Evolutionary conservation across 1,139 yeast genomes (phyloP), one percentile per base, ranked within the genome.

Genomic region (Blastobotrys elegans): DNA sequence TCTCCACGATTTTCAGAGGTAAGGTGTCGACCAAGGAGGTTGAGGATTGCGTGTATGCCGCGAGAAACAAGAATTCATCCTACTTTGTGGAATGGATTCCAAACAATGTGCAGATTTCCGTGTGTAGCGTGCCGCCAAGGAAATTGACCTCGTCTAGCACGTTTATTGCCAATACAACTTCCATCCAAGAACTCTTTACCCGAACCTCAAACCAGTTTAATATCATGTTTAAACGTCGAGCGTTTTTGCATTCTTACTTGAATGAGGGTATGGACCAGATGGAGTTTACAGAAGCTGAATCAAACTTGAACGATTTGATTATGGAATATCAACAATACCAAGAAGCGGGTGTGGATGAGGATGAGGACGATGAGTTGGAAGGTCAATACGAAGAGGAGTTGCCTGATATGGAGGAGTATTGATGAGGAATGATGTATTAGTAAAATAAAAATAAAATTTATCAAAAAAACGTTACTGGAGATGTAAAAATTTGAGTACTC

Each of bases 191-290:
- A 54, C 63, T 72, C 43, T 72, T 72, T 58, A 57, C 61, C 37
- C 64, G 75, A 43, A 64, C 70, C 13, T 62, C 68, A 16, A 61
- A 61, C 48, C 76, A 71, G 56, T 71, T 72, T 62, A 53, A 63
- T 27, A 66, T 68, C 55, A 71, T 71, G 75, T 71, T 70, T 65
- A 63, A 67, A 51, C 62, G 75, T 43, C 63, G 67, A 54, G 75
- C 75, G 30, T 71, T 72, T 66, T 56, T 71, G 56, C 76, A 71
- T 54, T 72, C 76, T 74, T 71, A 71, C 59, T 67, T 72, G 18
- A 64, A 69, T 32, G 75, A 71, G 55, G 76, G 75, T 47, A 72
- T 71, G 75, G 75, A 71, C 47, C 72, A 66, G 57, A 64, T 65
- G 53, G 75, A 71, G 58, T 72, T 71, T 61, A 65, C 70, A 29